Conservation (phyloP, 106 monocot genomes). For the Platanthera guangdongensis region DNA sequence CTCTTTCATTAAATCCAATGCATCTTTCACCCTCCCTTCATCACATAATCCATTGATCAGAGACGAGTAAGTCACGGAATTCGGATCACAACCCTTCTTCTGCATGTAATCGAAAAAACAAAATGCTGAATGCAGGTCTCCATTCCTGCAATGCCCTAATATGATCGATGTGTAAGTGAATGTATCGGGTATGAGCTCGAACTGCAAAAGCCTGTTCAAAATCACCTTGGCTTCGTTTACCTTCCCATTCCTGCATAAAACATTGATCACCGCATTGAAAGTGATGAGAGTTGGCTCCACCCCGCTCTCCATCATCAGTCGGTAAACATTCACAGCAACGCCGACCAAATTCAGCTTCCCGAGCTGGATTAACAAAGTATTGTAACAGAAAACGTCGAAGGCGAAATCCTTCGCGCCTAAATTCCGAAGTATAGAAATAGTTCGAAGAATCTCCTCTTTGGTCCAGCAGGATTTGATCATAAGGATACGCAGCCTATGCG, state of each 20-base stretch:
- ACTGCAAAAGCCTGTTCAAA: constrained; percentile 30
- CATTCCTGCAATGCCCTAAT: constrained; percentile 56
- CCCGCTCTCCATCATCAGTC: constrained; percentile 22
- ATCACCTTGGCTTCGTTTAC: constrained; percentile 36
- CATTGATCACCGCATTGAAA: constrained; percentile 52
- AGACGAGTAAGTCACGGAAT: constrained; percentile 50
- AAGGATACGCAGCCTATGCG: constrained; percentile 26
- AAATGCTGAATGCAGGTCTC: constrained; percentile 44
- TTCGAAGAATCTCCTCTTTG: constrained; percentile 23
- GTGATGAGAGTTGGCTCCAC: constrained; percentile 34
- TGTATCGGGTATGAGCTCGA: constrained; percentile 34
- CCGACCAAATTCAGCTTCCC: constrained; percentile 40
- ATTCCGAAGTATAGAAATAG: constrained; percentile 22
- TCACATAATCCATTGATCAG: constrained; percentile 65
- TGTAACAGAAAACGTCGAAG: constrained; percentile 32
- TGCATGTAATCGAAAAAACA: constrained; percentile 53
- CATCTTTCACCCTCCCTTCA: constrained; percentile 45
- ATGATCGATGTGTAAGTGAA: constrained; percentile 83
- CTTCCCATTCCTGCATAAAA: constrained; percentile 60
- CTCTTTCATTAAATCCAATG: constrained; percentile 45
- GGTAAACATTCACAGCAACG: constrained; percentile 23
- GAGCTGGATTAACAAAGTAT: constrained; percentile 44
- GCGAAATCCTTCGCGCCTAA: constrained; percentile 21
- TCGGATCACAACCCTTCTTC: constrained; percentile 45
- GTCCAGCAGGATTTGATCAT: constrained; percentile 38